These are phyloP conservation scores for Neolecta irregularis DNA, from an alignment of 1,139 yeast genomes.

Conservation along the genomic window DNA sequence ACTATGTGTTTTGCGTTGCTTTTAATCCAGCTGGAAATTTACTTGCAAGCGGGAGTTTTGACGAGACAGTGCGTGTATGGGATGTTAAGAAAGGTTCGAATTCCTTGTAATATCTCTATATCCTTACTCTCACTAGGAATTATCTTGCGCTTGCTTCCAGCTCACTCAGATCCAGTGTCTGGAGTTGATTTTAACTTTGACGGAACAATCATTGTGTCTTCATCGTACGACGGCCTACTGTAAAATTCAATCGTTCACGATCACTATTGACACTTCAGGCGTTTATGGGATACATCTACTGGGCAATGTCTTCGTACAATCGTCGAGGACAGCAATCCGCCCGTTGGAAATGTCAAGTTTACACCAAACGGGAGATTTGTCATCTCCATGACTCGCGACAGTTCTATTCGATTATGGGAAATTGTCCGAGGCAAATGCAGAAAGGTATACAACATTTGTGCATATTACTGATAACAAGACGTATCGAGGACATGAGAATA, in stretches of 20 bases:
- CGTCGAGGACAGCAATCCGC: slow-evolving; percentile 31
- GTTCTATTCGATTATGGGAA: slow-evolving; percentile 65
- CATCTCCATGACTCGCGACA: slow-evolving; percentile 68
- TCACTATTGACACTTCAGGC: slow-evolving; percentile 17
- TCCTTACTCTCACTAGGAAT: slow-evolving; percentile 29
- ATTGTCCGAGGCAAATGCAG: slow-evolving; percentile 62
- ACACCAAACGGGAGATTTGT: slow-evolving; percentile 75
- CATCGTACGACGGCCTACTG: slow-evolving; percentile 81
- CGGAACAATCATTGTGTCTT: slow-evolving; percentile 69
- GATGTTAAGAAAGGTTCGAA: slow-evolving; percentile 38
- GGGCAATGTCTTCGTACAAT: slow-evolving; percentile 88
- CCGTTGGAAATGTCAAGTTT: slow-evolving; percentile 55
- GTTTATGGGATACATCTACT: slow-evolving; percentile 73
- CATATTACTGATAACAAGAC: slow-evolving; percentile 4
- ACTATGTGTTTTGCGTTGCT: slow-evolving; percentile 58
- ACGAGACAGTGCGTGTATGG: slow-evolving; percentile 64
- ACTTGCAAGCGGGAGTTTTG: slow-evolving; percentile 70
- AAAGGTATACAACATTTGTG: slow-evolving; percentile 40
- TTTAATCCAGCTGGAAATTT: slow-evolving; percentile 67
- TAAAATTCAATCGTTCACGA: background rate
- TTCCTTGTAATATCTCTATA: background rate
- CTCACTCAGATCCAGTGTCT: slow-evolving; percentile 85
- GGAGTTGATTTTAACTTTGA: slow-evolving; percentile 61
- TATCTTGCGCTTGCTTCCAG: slow-evolving; percentile 66
- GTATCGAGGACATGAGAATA: slow-evolving; percentile 26